phyloP scores from a whole-genome alignment of 371 early-diverging fungal species.

The Cladochytrium tenue region DNA sequence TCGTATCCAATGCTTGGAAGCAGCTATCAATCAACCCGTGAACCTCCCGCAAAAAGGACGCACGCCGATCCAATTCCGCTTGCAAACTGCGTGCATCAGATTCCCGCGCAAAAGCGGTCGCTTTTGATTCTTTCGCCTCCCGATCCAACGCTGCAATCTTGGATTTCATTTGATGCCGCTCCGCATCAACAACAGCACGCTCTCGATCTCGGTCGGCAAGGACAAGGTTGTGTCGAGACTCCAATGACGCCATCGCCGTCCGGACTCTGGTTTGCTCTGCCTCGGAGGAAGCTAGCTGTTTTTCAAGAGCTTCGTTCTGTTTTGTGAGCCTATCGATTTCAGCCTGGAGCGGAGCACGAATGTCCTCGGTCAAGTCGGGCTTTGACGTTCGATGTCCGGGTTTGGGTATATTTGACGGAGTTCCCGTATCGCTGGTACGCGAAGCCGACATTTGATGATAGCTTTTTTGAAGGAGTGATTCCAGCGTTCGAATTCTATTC shows the following conservation, averaged over 20 bases:
- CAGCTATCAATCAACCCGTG: conserved; percentile 17
- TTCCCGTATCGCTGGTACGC: too few species aligned
- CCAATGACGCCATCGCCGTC: neutral
- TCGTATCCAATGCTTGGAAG: conserved; percentile 7
- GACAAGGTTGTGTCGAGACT: conserved; percentile 2
- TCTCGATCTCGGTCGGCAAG: neutral
- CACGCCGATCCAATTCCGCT: conserved; percentile 19
- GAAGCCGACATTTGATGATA: conserved; percentile 20
- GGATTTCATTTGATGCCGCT: neutral
- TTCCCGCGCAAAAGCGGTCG: conserved; percentile 1
- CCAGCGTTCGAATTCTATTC: conserved; percentile 30
- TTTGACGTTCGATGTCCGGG: too few species aligned
- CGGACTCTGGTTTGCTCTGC: conserved; percentile 5
- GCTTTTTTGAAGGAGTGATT: conserved; percentile 31
- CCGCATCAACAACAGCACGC: neutral
- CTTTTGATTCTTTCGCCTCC: conserved; percentile 6
- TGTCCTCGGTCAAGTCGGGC: too few species aligned
- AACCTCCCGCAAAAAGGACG: conserved; percentile 20
- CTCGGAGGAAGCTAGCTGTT: conserved; percentile 5
- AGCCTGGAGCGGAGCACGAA: too few species aligned
- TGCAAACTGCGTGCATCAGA: conserved; percentile 5
- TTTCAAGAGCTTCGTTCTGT: conserved; percentile 10
- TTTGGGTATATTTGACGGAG: too few species aligned
- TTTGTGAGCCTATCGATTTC: conserved; percentile 2
- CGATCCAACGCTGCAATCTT: conserved; percentile 1